phyloP scores from a whole-genome alignment of 2,329 filamentous ascomycete genomes.

The Epichloe aotearoae region DNA sequence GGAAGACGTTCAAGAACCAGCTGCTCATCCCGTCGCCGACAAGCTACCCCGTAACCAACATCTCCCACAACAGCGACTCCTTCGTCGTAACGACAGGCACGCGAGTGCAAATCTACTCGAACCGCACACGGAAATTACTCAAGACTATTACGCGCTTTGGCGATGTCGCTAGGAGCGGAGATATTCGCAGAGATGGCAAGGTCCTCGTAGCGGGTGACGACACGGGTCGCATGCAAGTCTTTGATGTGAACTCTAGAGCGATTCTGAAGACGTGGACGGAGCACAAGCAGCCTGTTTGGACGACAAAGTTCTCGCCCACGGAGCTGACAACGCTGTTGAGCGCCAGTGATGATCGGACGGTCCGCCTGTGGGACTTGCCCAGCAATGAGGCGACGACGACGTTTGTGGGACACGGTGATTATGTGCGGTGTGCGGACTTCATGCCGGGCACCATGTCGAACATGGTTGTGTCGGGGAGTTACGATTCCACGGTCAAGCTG shows the following conservation, averaged over 20 bases:
- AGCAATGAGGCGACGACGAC: constrained; percentile 61
- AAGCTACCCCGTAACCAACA: constrained; percentile 79
- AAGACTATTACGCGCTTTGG: constrained; percentile 93
- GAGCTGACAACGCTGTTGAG: constrained; percentile 79
- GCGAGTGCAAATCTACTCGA: constrained; percentile 86
- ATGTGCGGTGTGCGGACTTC: constrained; percentile 78
- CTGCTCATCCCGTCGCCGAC: constrained; percentile 83
- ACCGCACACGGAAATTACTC: constrained; percentile 77
- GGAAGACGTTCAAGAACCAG: constrained; percentile 88
- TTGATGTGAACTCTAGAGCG: constrained; percentile 75
- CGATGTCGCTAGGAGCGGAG: constrained; percentile 78
- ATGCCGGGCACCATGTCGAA: constrained; percentile 63
- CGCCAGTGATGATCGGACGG: constrained; percentile 82
- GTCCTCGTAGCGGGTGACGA: constrained; percentile 88
- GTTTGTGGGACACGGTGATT: constrained; percentile 81
- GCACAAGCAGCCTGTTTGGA: constrained; percentile 90
- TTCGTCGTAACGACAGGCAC: constrained; percentile 94
- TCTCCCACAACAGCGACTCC: constrained; percentile 61
- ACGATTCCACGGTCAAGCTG: constrained; percentile 83
- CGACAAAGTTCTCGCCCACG: constrained; percentile 80
- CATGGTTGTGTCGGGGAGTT: constrained; percentile 78
- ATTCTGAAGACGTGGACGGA: constrained; percentile 92
- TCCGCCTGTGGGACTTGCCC: constrained; percentile 87
- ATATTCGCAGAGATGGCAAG: constrained; percentile 76
- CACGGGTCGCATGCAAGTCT: constrained; percentile 84